Evolutionary conservation across 1,139 yeast species (phyloP).

Genomic region (Candida sp.): DNA sequence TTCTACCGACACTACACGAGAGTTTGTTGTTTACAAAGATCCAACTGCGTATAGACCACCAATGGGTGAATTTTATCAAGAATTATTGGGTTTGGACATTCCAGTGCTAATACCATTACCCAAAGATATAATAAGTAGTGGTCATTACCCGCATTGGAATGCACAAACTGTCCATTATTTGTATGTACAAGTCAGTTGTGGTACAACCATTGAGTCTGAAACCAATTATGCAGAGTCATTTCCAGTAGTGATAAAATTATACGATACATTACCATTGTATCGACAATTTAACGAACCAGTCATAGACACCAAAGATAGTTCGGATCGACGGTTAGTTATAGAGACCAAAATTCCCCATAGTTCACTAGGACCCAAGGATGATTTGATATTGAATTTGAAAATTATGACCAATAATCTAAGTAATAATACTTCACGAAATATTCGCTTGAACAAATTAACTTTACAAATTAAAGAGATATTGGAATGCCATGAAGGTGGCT

Average conservation of each 20-base stretch:
- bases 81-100: slow-evolving; percentile 51
- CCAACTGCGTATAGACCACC: slow-evolving; percentile 36
- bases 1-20: slow-evolving; percentile 35
- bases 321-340: slow-evolving; percentile 39
- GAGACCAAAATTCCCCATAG: slow-evolving; percentile 42
- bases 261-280: slow-evolving; percentile 52
- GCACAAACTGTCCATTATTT: slow-evolving; percentile 38
- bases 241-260: slow-evolving; percentile 46
- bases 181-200: slow-evolving; percentile 31
- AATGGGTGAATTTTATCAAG: slow-evolving; percentile 30
- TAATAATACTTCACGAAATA: slow-evolving; percentile 29
- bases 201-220: slow-evolving; percentile 29
- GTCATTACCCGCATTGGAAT: slow-evolving; percentile 35
- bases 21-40: slow-evolving; percentile 33
- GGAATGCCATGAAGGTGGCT: slow-evolving; percentile 47
- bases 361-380: slow-evolving; percentile 52
- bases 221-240: slow-evolving; percentile 30
- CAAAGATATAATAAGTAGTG: slow-evolving; percentile 47
- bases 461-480: slow-evolving; percentile 50
- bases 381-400: slow-evolving; percentile 33
- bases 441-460: slow-evolving; percentile 43
- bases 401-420: slow-evolving; percentile 34
- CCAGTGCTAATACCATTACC: slow-evolving; percentile 62
- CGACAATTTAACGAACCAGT: slow-evolving; percentile 53
- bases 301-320: slow-evolving; percentile 31